Evolutionary conservation across 345 rosid species (phyloP), one percentile per base, ranked within the genome.

Genomic region (Ailanthus altissimus): DNA sequence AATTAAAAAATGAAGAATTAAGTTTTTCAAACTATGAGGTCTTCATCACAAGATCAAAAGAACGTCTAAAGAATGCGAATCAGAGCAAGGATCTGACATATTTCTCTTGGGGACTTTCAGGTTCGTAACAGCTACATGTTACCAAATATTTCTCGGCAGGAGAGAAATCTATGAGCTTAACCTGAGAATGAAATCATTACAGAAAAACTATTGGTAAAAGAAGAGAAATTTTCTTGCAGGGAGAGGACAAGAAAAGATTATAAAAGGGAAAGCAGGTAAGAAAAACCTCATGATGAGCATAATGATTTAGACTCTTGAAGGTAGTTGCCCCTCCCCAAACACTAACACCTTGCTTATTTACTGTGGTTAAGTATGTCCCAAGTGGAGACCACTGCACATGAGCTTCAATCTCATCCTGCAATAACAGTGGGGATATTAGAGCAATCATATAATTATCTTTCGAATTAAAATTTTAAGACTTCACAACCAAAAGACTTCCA

Each of bases 361-460:
- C 49, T 40, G 68, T 10, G 5, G 68, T 40, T 38, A 64, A 64
- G 68, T 64, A 20, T 38, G 68, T 64, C 21, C 68, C 68, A 18
- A 40, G 47, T 38, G 49, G 49, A 40, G 69, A 65, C 50, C 69
- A 65, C 69, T 1, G 8, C 26, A 9, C 49, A 40, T 8, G 32
- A 38, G 16, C 69, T 65, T 65, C 26, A 20, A 40, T 65, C 49
- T 20, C 26, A 9, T 65, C 49, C 69, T 64, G 69, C 45, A 65
- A 18, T 14, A 20, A 18, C 26, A 32, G 38, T 32, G 38, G 15
- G 15, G 63, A 59, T 12, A 59, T 25, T 59, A 0, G 6, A 25
- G 63, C 16, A 59, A 59, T 25, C 23, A 10, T 26, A 26, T 59
- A 12, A 59, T 23, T 11, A 3, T 12, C 5, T 13, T 13, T 13